These are phyloP conservation scores for Pleurozium schreberi DNA, from an alignment of 225 moss, liverwort and hornwort genomes.

Conservation along the genomic window DNA sequence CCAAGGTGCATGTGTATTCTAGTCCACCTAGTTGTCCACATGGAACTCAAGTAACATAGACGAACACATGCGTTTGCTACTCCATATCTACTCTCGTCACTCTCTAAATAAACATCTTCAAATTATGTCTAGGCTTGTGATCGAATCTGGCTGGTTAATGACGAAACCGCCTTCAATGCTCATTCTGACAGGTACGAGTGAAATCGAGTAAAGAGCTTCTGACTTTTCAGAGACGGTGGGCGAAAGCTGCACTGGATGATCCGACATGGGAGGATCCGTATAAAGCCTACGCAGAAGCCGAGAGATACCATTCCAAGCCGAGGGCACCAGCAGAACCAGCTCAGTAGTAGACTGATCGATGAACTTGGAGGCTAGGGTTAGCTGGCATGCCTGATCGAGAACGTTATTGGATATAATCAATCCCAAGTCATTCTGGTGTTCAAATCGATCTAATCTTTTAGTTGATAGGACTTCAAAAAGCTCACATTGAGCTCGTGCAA, in stretches of 20 bases:
- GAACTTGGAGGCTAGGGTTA: neutral
- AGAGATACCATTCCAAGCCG: neutral
- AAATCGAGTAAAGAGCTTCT: slow-evolving; percentile 39
- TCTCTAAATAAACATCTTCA: neutral
- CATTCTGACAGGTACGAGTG: slow-evolving; percentile 29
- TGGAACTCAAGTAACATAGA: too few species aligned
- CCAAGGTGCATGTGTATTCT: too few species aligned
- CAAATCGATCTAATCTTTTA: too few species aligned
- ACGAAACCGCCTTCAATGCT: neutral
- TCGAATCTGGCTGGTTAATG: neutral
- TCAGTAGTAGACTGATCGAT: neutral
- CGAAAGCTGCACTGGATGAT: slow-evolving; percentile 35
- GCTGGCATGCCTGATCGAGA: neutral
- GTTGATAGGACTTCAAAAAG: too few species aligned
- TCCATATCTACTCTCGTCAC: neutral
- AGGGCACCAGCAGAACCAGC: neutral
- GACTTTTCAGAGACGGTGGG: slow-evolving; percentile 48
- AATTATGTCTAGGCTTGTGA: neutral
- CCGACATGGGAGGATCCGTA: slow-evolving; percentile 54
- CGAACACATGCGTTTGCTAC: too few species aligned
- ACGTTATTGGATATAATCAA: neutral
- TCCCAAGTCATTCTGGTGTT: neutral
- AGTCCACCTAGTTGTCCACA: too few species aligned
- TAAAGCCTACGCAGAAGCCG: neutral
- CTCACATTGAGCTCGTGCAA: neutral